Evolutionary conservation across 257 asterid species (phyloP).

Genomic region (Apocynum venetum): DNA sequence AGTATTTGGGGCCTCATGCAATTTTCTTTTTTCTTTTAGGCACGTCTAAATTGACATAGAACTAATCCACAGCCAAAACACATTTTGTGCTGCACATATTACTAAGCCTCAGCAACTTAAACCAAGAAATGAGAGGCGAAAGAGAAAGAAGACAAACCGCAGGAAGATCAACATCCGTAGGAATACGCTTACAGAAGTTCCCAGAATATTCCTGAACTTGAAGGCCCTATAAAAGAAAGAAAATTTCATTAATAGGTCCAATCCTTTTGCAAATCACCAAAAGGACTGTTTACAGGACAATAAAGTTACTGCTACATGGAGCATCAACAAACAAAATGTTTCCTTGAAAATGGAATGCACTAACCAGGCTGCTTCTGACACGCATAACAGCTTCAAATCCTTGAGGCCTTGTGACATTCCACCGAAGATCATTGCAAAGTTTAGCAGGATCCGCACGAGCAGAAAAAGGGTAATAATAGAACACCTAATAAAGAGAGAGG

Average conservation of each 20-base stretch:
- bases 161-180: conserved; percentile 96
- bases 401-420: conserved; percentile 98
- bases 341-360: conserved; percentile 21
- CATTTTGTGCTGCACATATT: neutral
- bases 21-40: too few relatives aligned
- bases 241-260: conserved; percentile 2
- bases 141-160: conserved; percentile 59
- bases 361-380: conserved; percentile 98
- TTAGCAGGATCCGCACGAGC: conserved; percentile 92
- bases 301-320: neutral
- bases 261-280: conserved; percentile 16
- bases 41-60: neutral
- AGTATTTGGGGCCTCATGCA: too few relatives aligned
- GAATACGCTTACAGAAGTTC: conserved; percentile 92
- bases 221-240: conserved; percentile 58
- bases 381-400: conserved; percentile 99
- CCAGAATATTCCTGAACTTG: conserved; percentile 98
- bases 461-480: conserved; percentile 90
- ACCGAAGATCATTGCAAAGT: conserved; percentile 95
- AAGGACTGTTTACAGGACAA: neutral
- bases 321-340: conserved; percentile 8
- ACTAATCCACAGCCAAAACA: neutral
- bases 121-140: conserved; percentile 19
- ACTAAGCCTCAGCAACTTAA: neutral
- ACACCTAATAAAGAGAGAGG: conserved; percentile 48